These are phyloP conservation scores for Rusavskia elegans DNA, from an alignment of 495 filamentous ascomycete species.

Conservation along the genomic window DNA sequence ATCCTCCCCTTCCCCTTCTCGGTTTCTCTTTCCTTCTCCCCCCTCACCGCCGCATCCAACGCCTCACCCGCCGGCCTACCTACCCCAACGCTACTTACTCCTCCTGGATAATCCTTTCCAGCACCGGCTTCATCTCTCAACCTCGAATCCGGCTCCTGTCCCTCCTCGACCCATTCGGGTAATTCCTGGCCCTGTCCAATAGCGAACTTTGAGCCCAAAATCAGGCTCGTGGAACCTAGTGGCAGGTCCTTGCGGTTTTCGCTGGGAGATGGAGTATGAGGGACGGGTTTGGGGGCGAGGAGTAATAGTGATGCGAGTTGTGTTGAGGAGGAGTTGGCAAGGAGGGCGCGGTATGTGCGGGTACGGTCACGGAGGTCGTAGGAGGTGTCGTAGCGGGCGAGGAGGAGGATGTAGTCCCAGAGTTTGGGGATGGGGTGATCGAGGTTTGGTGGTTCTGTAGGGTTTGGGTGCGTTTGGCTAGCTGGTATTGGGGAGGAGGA, in stretches of 20 bases:
- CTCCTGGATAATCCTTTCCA: neutral
- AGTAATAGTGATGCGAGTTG: constrained; percentile 83
- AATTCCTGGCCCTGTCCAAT: constrained; percentile 57
- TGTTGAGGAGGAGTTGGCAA: constrained; percentile 54
- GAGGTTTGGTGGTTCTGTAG: constrained; percentile 9
- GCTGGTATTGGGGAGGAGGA: neutral
- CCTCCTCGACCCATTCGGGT: constrained; percentile 70
- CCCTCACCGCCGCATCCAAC: constrained; percentile 36
- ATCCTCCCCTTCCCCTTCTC: constrained; percentile 18
- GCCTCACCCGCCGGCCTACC: constrained; percentile 44
- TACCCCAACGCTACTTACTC: constrained; percentile 15
- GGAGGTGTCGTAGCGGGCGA: constrained; percentile 82
- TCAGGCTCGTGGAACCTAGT: constrained; percentile 70
- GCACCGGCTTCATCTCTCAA: constrained; percentile 36
- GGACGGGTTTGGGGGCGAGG: constrained; percentile 84
- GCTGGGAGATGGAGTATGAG: constrained; percentile 70
- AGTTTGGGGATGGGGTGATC: constrained; percentile 56
- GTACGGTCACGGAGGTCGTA: constrained; percentile 90
- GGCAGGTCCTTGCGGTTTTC: constrained; percentile 59
- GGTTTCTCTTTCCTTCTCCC: constrained; percentile 15
- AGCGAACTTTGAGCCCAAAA: constrained; percentile 58
- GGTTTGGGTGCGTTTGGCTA: neutral
- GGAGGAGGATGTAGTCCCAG: constrained; percentile 69
- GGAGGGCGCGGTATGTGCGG: constrained; percentile 69
- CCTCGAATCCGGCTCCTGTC: constrained; percentile 60